Base-by-base conservation (phyloP, 495 filamentous ascomycete genomes). In the Tetracladium marchalianum region DNA sequence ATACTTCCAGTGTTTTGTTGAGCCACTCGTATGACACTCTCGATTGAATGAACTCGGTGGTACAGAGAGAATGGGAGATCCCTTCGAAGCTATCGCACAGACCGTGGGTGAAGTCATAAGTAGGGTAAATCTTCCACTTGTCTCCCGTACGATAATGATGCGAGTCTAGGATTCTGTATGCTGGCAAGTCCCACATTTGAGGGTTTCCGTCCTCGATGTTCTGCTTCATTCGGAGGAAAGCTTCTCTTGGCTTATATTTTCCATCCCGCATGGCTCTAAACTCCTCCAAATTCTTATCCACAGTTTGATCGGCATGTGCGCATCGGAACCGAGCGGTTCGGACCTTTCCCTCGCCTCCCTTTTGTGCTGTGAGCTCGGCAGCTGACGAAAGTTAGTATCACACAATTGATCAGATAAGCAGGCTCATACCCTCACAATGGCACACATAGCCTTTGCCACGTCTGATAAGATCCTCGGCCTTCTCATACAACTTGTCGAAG, bases 211-310 rank as follows among this genome's bases (percentile, higher is more conserved):
- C 61, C 43, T 55, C 62, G 49, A 70, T 69, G 59, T 83, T 74
- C 68, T 85, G 89, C 64, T 94, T 94, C 90, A 97, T 95, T 44
- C 92, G 81, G 38, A 98, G 66, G 52, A 86, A 87, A 2, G 89
- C 92, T 56, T 87, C 85, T 53, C 81, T 77, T 1, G 92, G 85
- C 59, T 83, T 81, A 63, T 96, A 97, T 61, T 86, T 81, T 17
- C 92, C 93, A 60, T 90, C 87, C 16, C 80, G 70, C 92, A 98
- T 97, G 18, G 76, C 86, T 40, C 87, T 72, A 63, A 98, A 96
- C 54, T 96, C 81, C 5, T 65, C 52, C 37, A 97, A 62, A 47
- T 88, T 93, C 43, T 87, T 79, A 44, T 89, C 85, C 18, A 77
- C 73, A 0, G 78, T 67, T 50, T 86, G 80, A 8, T 82, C 71